phyloP scores from a whole-genome alignment of 2,329 filamentous ascomycete species.

The Ramularia collo-cygni region DNA sequence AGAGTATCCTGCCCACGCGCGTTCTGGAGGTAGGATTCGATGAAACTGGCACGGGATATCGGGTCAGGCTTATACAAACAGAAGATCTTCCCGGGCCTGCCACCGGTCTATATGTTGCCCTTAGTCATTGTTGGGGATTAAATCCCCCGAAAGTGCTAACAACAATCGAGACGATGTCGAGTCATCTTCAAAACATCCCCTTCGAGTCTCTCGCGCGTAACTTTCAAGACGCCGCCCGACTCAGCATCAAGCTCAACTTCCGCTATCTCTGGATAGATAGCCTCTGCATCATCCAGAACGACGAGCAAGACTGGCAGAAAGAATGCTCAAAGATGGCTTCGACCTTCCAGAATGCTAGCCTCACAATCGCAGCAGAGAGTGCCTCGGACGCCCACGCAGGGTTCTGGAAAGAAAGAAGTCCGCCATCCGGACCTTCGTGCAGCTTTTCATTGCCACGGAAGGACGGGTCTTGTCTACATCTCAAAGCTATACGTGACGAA shows the following conservation, averaged over 20 bases:
- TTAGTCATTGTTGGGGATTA: constrained; percentile 11
- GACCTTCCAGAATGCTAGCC: constrained; percentile 5
- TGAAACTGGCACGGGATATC: background rate
- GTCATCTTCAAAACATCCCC: constrained; percentile 1
- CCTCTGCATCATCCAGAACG: constrained; percentile 12
- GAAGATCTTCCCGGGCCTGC: background rate
- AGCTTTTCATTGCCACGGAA: background rate
- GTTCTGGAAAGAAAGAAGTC: constrained; percentile 4
- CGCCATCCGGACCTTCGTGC: constrained; percentile 2
- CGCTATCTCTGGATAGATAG: constrained; percentile 9
- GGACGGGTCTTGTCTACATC: background rate
- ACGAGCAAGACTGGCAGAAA: constrained; percentile 11
- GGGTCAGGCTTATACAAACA: background rate
- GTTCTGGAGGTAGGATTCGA: background rate
- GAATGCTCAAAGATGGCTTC: constrained; percentile 10
- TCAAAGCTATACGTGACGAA: constrained; percentile 3
- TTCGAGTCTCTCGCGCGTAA: constrained; percentile 1
- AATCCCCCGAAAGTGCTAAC: constrained; percentile 4
- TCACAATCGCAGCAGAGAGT: constrained; percentile 9
- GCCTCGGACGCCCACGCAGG: constrained; percentile 4
- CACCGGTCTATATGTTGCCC: constrained; percentile 5
- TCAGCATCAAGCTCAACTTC: background rate
- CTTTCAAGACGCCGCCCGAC: constrained; percentile 4
- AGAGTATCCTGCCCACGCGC: background rate
- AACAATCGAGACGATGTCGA: background rate